Evolutionary conservation across 495 filamentous ascomycete genomes (phyloP).

Genomic region (Sporormia fimetaria): DNA sequence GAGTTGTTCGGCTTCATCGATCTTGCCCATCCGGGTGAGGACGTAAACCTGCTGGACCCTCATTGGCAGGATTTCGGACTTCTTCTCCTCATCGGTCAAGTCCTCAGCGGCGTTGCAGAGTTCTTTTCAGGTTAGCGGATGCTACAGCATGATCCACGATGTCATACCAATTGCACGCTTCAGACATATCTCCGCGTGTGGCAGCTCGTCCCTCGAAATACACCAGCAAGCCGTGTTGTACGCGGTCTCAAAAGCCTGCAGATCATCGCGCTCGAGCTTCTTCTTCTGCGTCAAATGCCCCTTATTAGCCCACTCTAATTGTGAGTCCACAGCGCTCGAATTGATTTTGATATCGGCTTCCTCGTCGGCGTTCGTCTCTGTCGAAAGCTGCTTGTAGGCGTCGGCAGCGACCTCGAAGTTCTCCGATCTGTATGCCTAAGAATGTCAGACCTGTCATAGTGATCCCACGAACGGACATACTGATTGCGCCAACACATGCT

Average conservation of each 20-base stretch:
- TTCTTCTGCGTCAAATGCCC: conserved; percentile 41
- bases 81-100: conserved; percentile 69
- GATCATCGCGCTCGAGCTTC: conserved; percentile 57
- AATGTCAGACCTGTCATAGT: conserved; percentile 11
- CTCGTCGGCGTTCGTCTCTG: conserved; percentile 46
- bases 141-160: background rate
- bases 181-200: conserved; percentile 63
- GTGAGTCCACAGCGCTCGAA: conserved; percentile 63
- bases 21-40: conserved; percentile 57
- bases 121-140: conserved; percentile 36
- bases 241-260: conserved; percentile 84
- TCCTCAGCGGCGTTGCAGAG: conserved; percentile 78
- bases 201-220: conserved; percentile 68
- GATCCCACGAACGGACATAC: conserved; percentile 35
- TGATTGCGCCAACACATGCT: conserved; percentile 82
- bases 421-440: conserved; percentile 68
- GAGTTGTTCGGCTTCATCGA: conserved; percentile 58
- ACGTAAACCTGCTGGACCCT: conserved; percentile 78
- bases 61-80: conserved; percentile 73
- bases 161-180: conserved; percentile 61
- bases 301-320: conserved; percentile 71
- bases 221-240: conserved; percentile 86
- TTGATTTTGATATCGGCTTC: conserved; percentile 85
- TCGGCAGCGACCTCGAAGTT: conserved; percentile 61
- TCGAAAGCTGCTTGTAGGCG: conserved; percentile 54